These are phyloP conservation scores for Trichosporon ovoides DNA, from an alignment of 1,284 basidiomycete species.

Conservation along the genomic window DNA sequence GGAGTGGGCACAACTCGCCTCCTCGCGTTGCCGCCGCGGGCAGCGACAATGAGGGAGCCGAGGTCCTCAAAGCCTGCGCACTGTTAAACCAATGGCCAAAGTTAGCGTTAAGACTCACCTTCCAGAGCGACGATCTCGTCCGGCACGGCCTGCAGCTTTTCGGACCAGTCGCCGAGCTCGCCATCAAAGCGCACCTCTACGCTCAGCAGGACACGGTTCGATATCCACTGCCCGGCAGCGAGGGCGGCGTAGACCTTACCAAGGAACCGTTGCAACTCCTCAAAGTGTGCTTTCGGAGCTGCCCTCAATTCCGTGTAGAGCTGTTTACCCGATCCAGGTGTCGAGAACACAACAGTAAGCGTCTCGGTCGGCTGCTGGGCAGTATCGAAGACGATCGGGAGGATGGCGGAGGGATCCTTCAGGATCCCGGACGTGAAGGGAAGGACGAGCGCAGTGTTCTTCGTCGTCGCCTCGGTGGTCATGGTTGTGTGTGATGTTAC, in stretches of 20 bases:
- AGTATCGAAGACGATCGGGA: conserved; percentile 23
- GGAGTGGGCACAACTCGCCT: background rate
- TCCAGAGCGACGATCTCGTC: conserved; percentile 19
- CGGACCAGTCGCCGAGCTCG: conserved; percentile 26
- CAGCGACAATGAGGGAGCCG: conserved; percentile 5
- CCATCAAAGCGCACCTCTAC: conserved; percentile 45
- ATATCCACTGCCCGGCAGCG: conserved; percentile 37
- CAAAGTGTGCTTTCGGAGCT: conserved; percentile 29
- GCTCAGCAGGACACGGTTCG: conserved; percentile 36
- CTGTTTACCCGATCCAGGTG: conserved; percentile 23
- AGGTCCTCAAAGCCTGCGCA: conserved; percentile 4
- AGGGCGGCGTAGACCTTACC: conserved; percentile 41
- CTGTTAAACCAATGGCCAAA: background rate
- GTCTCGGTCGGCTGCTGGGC: conserved; percentile 21
- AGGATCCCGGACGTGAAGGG: conserved; percentile 33
- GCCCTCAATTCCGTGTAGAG: conserved; percentile 25
- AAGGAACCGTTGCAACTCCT: conserved; percentile 39
- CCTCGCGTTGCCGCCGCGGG: background rate
- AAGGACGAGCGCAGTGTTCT: conserved; percentile 28
- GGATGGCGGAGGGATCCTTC: conserved; percentile 22
- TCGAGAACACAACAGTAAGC: conserved; percentile 34
- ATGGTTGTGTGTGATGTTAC: background rate
- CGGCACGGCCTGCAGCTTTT: conserved; percentile 18
- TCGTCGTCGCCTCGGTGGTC: background rate
- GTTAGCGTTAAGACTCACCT: conserved; percentile 11